Evolutionary conservation across 192 early-diverging fungal species (phyloP), one percentile per base, ranked within the genome.

Genomic region (Dispira simplex): DNA sequence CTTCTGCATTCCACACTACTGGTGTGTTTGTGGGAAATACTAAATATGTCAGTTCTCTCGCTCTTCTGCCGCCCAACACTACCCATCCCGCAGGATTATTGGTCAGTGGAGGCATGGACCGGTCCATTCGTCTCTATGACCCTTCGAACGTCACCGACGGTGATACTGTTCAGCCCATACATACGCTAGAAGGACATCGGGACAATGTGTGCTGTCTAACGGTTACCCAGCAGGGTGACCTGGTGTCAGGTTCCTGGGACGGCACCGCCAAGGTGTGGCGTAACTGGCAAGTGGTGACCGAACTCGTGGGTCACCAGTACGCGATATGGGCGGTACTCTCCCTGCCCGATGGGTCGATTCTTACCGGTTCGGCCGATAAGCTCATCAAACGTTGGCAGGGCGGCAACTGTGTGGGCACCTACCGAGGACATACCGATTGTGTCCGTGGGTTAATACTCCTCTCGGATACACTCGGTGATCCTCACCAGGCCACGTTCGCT

Each of bases 241-340:
- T 99, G 21, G 82, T 98, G 20, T 94, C 92, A 23, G 97, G 94
- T n/a, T 95, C 92, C 9, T 98, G 95, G 97, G 97, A 99, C 79
- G 86, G 83, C 23, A 91, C 92, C 10, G 92, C 87, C 8, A 87
- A 82, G 63, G 80, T 98, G 14, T 99, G 97, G 97, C 76, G 78
- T 56, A 77, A 93, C 64, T 90, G 84, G 65, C 68, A 85, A 62
- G 81, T 78, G 46, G 69, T 75, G n/a, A 65, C 83, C 44, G 86
- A 85, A 0, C 76, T 98, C 44, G 63, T 71, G 23, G 93, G 89
- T 4, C 95, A 99, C 65, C 56, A 73, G 23, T 80, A 82, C 26
- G 88, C 95, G 9, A 90, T 99, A 10, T 98, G 95, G 95, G 82
- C 81, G n/a, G 90, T 95, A 13, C 65, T 95, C n/a, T 77, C 79